These are phyloP conservation scores for Cryptococcus sp. DNA, from an alignment of 1,284 basidiomycete species.

Conservation along the genomic window DNA sequence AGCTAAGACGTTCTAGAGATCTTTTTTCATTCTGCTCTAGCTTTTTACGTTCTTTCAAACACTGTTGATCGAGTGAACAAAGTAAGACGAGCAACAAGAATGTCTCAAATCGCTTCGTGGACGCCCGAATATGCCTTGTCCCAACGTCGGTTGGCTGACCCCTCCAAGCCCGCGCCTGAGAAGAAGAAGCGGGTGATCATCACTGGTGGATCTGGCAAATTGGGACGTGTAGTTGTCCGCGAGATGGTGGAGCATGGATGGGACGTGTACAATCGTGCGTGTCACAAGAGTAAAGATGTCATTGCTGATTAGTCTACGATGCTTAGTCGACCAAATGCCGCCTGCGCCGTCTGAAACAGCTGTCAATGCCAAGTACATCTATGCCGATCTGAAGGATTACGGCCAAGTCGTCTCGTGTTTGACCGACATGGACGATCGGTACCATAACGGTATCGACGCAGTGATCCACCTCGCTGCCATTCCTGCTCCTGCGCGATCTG, in stretches of 20 bases:
- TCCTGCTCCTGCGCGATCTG: constrained; percentile 46
- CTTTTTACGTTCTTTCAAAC: too few species aligned
- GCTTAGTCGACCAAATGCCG: constrained; percentile 27
- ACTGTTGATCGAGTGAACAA: too few species aligned
- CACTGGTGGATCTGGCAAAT: constrained; percentile 49
- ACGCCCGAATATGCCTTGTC: constrained; percentile 21
- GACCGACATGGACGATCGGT: constrained; percentile 31
- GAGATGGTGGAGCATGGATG: constrained; percentile 47
- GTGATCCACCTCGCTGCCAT: constrained; percentile 53
- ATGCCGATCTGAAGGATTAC: constrained; percentile 47
- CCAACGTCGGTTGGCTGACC: constrained; percentile 25
- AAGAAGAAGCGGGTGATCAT: constrained; percentile 41
- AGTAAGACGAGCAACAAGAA: neutral
- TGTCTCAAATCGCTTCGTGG: constrained; percentile 19
- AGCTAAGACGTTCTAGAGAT: too few species aligned
- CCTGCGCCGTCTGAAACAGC: constrained; percentile 38
- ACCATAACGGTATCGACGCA: constrained; percentile 44
- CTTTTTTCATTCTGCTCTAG: too few species aligned
- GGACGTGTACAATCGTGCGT: constrained; percentile 35
- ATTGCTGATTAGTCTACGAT: too few species aligned
- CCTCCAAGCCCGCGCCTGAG: constrained; percentile 10
- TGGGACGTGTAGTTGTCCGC: constrained; percentile 45
- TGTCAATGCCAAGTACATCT: constrained; percentile 38
- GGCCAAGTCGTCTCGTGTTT: constrained; percentile 42
- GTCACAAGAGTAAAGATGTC: too few species aligned